Conservation (phyloP, 164 flowering plant species). For the Cinnamomum micranthum region DNA sequence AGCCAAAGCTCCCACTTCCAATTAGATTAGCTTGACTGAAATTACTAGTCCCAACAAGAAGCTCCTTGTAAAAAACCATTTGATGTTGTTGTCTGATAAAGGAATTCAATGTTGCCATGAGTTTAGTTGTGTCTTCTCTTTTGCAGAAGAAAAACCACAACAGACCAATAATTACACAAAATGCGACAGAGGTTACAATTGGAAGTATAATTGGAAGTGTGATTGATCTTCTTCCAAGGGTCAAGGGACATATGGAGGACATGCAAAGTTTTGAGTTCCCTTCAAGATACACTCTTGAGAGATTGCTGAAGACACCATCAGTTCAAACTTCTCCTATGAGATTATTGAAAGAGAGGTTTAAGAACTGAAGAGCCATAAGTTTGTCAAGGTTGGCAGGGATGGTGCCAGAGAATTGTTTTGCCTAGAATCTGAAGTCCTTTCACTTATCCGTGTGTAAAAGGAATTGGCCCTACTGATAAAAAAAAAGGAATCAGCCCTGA, state of each 20-base stretch:
- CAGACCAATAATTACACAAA: neutral
- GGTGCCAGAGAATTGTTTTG: constrained; percentile 41
- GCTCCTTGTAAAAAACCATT: neutral
- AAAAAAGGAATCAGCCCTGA: no score
- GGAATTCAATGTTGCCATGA: constrained; percentile 1
- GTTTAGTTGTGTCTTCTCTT: neutral
- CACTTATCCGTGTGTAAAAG: constrained; percentile 14
- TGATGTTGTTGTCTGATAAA: constrained; percentile 8
- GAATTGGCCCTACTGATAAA: neutral
- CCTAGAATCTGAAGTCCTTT: constrained; percentile 36
- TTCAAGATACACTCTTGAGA: constrained; percentile 19
- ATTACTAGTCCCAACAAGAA: neutral
- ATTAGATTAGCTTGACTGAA: neutral
- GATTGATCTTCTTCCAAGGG: neutral
- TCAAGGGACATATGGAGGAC: neutral
- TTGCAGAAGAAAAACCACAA: neutral
- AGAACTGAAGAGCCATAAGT: constrained; percentile 19
- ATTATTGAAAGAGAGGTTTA: constrained; percentile 44
- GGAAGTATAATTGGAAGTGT: neutral
- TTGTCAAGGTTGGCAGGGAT: constrained; percentile 30
- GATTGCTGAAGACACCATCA: constrained; percentile 28
- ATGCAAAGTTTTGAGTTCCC: constrained; percentile 40
- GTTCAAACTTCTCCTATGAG: constrained; percentile 42
- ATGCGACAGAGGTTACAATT: neutral
- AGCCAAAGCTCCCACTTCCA: constrained; percentile 3